Evolutionary conservation across 2,329 filamentous ascomycete genomes (phyloP).

Genomic region (Hymenoscyphus scutula): DNA sequence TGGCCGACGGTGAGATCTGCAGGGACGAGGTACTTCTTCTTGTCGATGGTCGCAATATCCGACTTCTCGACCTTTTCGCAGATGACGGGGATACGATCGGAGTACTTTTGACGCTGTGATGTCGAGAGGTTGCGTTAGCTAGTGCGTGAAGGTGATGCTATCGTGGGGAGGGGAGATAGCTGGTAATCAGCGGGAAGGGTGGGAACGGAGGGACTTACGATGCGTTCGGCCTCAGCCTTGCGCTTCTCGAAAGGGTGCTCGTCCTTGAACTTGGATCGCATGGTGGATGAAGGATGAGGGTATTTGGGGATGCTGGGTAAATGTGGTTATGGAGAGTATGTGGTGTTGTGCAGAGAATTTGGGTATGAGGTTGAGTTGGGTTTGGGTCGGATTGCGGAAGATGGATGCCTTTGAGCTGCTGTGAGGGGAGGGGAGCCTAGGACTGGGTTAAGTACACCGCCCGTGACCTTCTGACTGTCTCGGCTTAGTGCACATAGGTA

Average conservation of each 20-base stretch:
- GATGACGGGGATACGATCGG: constrained; percentile 97
- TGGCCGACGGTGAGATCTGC: constrained; percentile 97
- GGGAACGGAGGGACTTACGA: constrained; percentile 29
- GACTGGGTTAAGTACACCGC: neutral
- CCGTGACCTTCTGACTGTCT: too few relatives aligned
- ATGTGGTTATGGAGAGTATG: neutral
- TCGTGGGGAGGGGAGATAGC: constrained; percentile 13
- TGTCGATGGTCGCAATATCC: constrained; percentile 99
- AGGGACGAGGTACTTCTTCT: constrained; percentile 99
- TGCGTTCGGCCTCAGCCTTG: constrained; percentile 97
- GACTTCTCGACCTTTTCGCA: constrained; percentile 99
- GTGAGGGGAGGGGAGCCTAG: neutral
- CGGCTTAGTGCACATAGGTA: too few relatives aligned
- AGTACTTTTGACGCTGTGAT: constrained; percentile 81
- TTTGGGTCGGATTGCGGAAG: too few relatives aligned
- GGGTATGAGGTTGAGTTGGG: constrained; percentile 10
- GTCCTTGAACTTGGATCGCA: constrained; percentile 99
- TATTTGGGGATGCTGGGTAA: constrained; percentile 6
- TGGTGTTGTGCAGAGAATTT: constrained; percentile 7
- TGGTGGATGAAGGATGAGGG: constrained; percentile 43
- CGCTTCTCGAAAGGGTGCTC: constrained; percentile 99
- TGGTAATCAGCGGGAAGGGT: neutral
- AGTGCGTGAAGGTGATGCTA: constrained; percentile 7
- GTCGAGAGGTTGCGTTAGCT: constrained; percentile 11
- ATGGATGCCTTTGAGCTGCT: neutral